These are phyloP conservation scores for Cinnamomum micranthum DNA, from an alignment of 164 flowering plant species.

Conservation along the genomic window DNA sequence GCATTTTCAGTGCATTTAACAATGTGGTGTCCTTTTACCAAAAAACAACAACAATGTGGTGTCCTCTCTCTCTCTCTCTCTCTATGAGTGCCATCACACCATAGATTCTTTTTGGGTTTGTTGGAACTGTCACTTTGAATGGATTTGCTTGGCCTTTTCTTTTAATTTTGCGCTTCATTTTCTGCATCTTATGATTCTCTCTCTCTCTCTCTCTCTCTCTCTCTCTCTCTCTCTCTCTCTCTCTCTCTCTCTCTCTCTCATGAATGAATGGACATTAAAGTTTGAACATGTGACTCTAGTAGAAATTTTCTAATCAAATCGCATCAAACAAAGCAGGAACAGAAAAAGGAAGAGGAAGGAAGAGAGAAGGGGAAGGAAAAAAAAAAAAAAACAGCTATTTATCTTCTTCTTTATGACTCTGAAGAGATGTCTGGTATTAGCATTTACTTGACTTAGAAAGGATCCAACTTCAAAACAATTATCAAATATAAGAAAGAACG, in stretches of 20 bases:
- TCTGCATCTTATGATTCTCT: constrained; percentile 8
- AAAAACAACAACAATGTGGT: too few relatives aligned
- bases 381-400: background rate
- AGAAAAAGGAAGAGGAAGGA: background rate
- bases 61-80: too few relatives aligned
- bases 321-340: constrained; percentile 6
- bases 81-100: constrained; percentile 3
- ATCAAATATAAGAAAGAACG: background rate
- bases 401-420: background rate
- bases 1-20: too few relatives aligned
- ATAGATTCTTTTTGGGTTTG: constrained; percentile 28
- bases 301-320: constrained; percentile 8
- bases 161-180: constrained; percentile 25
- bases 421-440: background rate
- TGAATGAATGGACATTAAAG: constrained; percentile 33
- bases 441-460: background rate
- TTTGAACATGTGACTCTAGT: constrained; percentile 24
- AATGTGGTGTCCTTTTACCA: too few relatives aligned
- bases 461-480: background rate
- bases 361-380: background rate
- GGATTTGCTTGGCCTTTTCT: constrained; percentile 51
- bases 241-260: constrained; percentile 22
- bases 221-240: constrained; percentile 17
- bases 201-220: constrained; percentile 12
- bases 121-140: constrained; percentile 53